Evolutionary conservation across 2,329 filamentous ascomycete genomes (phyloP).

Genomic region (Fusarium verticillioides): DNA sequence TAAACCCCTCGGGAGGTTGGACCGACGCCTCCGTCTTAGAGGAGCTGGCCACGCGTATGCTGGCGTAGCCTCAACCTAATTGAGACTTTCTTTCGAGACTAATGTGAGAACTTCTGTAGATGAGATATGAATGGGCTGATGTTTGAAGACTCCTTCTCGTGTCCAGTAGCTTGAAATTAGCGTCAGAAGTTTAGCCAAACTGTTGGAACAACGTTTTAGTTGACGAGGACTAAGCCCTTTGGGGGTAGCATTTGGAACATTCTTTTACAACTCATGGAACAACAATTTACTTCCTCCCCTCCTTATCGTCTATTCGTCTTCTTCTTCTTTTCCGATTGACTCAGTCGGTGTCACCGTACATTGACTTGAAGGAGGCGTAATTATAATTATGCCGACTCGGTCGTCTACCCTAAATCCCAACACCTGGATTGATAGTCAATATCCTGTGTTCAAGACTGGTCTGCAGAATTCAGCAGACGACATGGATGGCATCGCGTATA

Average conservation of each 20-base stretch:
- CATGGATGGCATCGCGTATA: not conserved
- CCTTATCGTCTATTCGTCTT: not conserved
- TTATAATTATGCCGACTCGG: not conserved
- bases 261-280: not conserved
- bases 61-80: slow-evolving; percentile 31
- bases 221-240: not conserved
- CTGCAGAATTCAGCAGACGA: not conserved
- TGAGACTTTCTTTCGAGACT: not conserved
- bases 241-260: not conserved
- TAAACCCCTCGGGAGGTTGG: slow-evolving; percentile 15
- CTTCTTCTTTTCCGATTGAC: not conserved
- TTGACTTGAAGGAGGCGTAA: not conserved
- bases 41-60: slow-evolving; percentile 38
- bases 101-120: slow-evolving; percentile 16
- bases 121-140: slow-evolving; percentile 9
- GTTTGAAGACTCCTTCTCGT: not conserved
- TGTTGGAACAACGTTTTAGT: not conserved
- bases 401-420: not conserved
- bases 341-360: not conserved
- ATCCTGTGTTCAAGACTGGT: not conserved
- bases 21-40: slow-evolving; percentile 15
- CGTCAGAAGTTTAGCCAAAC: not conserved
- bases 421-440: not conserved
- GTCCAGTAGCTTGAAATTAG: not conserved
- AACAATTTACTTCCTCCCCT: not conserved